Evolutionary conservation across 441 rosid species (phyloP), one percentile per base, ranked within the genome.

Genomic region (Populus hybrid): DNA sequence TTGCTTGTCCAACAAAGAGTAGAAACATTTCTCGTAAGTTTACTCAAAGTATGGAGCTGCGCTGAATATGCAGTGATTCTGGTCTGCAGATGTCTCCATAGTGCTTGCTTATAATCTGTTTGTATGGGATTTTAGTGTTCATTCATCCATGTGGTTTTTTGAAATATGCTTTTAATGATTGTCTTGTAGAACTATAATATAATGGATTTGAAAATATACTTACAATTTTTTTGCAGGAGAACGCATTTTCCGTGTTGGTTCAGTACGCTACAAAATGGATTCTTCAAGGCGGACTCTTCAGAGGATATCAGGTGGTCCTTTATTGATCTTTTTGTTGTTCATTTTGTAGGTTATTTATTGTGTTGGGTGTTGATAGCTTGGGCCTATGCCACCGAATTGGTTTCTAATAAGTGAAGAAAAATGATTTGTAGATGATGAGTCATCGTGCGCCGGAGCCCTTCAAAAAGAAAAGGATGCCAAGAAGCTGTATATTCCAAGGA

Each of bases 211-310:
- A n/a, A 29, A 29, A 59, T 29, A 29, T 29, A 29, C 33, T 18
- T 78, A 6, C 35, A 71, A 16, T 29, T 20, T 71, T 85, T 77
- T 76, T 29, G 79, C 84, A 91, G 98, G 98, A 68, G 91, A 86
- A 78, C 92, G 96, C 23, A 83, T 94, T 82, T 96, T 93, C 85
- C 92, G 98, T 74, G 74, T 96, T 86, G 98, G 98, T 83, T 87
- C 90, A 45, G 84, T 89, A 68, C 93, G 93, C 81, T 93, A 96
- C 88, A 94, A 85, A 86, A 94, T 96, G 98, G 99, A 93, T 86
- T 74, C 98, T 82, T 93, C 99, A 63, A 88, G 93, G 87, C 88
- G 91, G 82, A 92, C 98, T 38, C 96, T 96, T 80, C 98, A 89
- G 81, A 93, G 99, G 84, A 86, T 93, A 82, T 89, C 98, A 87